Percentiles rank a stretch among this genome's conserved stretches.
Evolutionary conservation across 495 filamentous ascomycete species (phyloP).

Genomic region (Apodospora peruviana): DNA sequence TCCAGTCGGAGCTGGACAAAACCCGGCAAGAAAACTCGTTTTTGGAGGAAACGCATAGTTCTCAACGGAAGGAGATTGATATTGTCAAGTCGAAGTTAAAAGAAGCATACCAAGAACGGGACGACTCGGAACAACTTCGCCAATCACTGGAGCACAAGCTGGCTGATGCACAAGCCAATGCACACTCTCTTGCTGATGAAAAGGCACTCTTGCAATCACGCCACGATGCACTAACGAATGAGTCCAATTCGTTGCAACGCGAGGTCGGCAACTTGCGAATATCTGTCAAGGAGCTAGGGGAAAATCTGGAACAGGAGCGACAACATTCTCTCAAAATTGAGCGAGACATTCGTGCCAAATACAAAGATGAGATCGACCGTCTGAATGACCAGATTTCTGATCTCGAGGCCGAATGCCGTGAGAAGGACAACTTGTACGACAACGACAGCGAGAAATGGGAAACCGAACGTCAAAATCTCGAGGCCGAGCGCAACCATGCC

Average conservation of each 20-base stretch:
- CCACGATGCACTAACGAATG: constrained; percentile 62
- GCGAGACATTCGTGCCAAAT: constrained; percentile 51
- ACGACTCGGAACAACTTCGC: constrained; percentile 32
- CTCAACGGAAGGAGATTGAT: constrained; percentile 42
- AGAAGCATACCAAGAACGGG: constrained; percentile 37
- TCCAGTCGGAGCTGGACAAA: constrained; percentile 58
- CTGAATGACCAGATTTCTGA: constrained; percentile 61
- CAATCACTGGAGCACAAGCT: constrained; percentile 41
- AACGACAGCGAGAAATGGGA: constrained; percentile 70
- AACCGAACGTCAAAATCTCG: constrained; percentile 55
- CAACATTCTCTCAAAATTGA: constrained; percentile 53
- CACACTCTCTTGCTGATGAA: constrained; percentile 55
- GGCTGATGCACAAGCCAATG: constrained; percentile 50
- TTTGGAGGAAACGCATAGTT: constrained; percentile 36
- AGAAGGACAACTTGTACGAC: constrained; percentile 65
- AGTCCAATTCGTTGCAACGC: constrained; percentile 60
- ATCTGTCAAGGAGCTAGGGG: constrained; percentile 53
- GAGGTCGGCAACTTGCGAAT: constrained; percentile 54
- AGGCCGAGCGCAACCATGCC: constrained; percentile 59
- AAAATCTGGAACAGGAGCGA: constrained; percentile 54
- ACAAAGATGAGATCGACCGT: constrained; percentile 56
- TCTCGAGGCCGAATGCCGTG: constrained; percentile 65
- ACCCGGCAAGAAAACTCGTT: constrained; percentile 53
- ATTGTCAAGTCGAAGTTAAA: constrained; percentile 32
- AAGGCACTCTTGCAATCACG: constrained; percentile 66